Evolutionary conservation across 2,329 filamentous ascomycete species (phyloP).

Genomic region (Alternaria sp.): DNA sequence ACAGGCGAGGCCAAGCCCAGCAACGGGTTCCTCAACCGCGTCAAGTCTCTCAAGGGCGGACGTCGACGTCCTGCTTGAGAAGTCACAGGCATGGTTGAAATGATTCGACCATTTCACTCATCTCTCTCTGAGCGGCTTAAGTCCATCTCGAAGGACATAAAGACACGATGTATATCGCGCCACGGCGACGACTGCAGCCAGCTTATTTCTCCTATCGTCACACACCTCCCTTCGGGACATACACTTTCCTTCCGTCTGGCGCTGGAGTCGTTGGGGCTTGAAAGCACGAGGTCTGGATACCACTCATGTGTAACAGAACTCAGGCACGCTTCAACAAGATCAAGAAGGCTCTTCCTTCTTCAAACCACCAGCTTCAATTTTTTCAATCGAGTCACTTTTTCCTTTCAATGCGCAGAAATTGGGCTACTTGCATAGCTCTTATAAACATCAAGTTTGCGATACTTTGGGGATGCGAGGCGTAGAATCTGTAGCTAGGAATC

Average conservation of each 20-base stretch:
- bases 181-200: background rate
- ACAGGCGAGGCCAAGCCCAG: conserved; percentile 32
- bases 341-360: background rate
- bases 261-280: conserved; percentile 20
- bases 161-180: background rate
- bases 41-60: conserved; percentile 49
- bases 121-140: background rate
- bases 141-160: background rate
- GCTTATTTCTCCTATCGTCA: conserved; percentile 26
- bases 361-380: background rate
- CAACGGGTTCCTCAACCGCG: conserved; percentile 44
- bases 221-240: conserved; percentile 13
- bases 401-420: conserved; percentile 6
- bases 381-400: conserved; percentile 1
- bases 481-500: conserved; percentile 6
- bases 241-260: conserved; percentile 21
- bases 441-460: conserved; percentile 1
- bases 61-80: conserved; percentile 40
- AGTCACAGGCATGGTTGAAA: background rate
- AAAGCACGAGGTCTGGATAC: conserved; percentile 32
- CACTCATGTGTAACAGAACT: conserved; percentile 27
- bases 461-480: background rate
- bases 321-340: conserved; percentile 8
- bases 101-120: background rate
- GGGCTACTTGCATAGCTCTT: conserved; percentile 4